Evolutionary conservation across 1,284 basidiomycete genomes (phyloP), one percentile per base, ranked within the genome.

Genomic region (Rhodotorula sp.): DNA sequence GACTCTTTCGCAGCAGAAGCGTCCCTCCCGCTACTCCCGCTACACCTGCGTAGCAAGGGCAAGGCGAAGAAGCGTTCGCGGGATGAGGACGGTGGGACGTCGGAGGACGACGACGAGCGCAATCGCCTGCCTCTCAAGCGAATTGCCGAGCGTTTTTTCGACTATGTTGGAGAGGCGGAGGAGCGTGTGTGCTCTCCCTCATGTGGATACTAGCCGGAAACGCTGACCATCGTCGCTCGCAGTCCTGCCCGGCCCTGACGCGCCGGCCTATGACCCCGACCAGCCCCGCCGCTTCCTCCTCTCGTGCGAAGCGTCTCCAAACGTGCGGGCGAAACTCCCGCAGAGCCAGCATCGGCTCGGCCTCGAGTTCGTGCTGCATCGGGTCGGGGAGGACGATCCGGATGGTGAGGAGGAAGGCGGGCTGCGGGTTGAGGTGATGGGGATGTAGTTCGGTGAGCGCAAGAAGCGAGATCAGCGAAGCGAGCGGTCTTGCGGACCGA

Each of bases 91-190:
- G 27, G 7, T 34, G 12, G 21, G 36, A 50, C 50, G 25, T 15
- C 29, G 4, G 37, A 21, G 4, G 46, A 36, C 37, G 62, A 32
- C 6, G 63, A 51, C 27, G 67, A 72, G 8, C 25, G n/a, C 32
- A 27, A 57, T 39, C n/a, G 21, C 12, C 21, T 65, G 1, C 27
- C 60, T 39, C n/a, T 69, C 10, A 8, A 12, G 22, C 17, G 19
- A 4, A 51, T 64, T 8, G 36, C 61, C 15, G 65, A 58, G 44
- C 58, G 67, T 4, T 74, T 74, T 54, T 74, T 69, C 32, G 70
- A 69, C 34, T 63, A 55, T 37, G 39, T 65, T 8, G 70, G 64
- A 5, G 32, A 58, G 22, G 65, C 61, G 2, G 37, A 64, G 7
- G 50, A 32, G 19, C 10, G 67, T 64, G n/a, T 19, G 67, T 59